Evolutionary conservation across 2,329 filamentous ascomycete genomes (phyloP), one percentile per base, ranked within the genome.

Genomic region (Fusarium sp.): DNA sequence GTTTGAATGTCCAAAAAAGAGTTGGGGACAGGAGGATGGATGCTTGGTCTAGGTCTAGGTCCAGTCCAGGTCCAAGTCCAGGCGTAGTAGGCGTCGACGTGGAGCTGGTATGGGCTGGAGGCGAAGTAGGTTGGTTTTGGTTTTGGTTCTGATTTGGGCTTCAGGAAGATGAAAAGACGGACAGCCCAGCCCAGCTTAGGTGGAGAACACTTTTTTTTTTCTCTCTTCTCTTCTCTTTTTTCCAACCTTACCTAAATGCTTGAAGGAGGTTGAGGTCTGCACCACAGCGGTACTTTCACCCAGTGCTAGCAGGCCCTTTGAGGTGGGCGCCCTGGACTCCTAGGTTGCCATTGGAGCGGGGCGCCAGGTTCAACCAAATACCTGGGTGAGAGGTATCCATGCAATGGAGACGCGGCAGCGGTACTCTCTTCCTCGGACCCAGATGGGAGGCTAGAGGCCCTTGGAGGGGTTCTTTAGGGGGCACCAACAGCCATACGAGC

Each of bases 291-390:
- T 63, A 65, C 60, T 53, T 60, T 55, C 56, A 55, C 49, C 52
- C 55, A 47, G 46, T 71, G 64, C 67, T 70, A 64, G 57, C 62
- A 67, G 51, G 61, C 67, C 63, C 61, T 62, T 54, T 54, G 56
- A 53, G 65, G 65, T 64, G 65, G 65, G 59, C 29, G 58, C 58
- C 65, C 61, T 64, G 59, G 51, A 34, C 46, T 49, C 46, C 63
- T 29, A 65, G 54, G 62, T 66, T 65, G 30, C 62, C 57, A 65
- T 65, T 52, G 46, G 62, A 64, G 67, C 67, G 67, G 67, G 67
- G 67, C 67, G 67, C 67, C 62, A 67, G 67, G 67, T 70, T 64
- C 52, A 63, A 70, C 67, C 67, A 70, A 70, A 62, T 70, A 70
- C 67, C 58, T 70, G 67, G 67, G 67, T 67, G 55, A 55, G 29